Percentiles rank a stretch among this genome's conserved stretches.
These are phyloP conservation scores for Uromyces viciae-fabae DNA, from an alignment of 1,284 basidiomycete species.

Conservation along the genomic window DNA sequence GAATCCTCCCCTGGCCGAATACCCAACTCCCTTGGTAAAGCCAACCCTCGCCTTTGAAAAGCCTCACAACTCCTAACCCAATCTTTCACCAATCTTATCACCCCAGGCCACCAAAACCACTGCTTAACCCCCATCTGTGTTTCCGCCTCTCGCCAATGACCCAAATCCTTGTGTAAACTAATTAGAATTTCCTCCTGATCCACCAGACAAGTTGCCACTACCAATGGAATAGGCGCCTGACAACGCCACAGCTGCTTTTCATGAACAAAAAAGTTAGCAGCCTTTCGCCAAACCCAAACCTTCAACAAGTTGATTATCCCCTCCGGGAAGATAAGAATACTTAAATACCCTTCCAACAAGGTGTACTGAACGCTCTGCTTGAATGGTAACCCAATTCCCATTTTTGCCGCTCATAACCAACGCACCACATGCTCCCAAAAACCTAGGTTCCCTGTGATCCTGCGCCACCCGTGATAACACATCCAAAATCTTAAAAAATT, in stretches of 20 bases:
- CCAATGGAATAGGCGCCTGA: not conserved
- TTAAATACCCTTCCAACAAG: not conserved
- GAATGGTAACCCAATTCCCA: not conserved
- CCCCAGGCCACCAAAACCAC: too few species aligned
- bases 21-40: too few species aligned
- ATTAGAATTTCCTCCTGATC: not conserved
- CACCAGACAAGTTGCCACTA: not conserved
- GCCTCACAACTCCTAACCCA: too few species aligned
- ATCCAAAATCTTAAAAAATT: too few species aligned
- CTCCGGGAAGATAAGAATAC: not conserved
- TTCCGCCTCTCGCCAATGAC: not conserved
- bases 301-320: not conserved
- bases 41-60: too few species aligned
- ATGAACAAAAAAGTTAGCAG: not conserved
- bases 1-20: too few species aligned
- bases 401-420: too few species aligned
- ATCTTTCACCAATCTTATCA: too few species aligned
- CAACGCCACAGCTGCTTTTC: not conserved
- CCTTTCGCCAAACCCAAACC: not conserved
- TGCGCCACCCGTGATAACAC: too few species aligned
- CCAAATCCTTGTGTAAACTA: slow-evolving; percentile 10
- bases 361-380: not conserved
- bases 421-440: too few species aligned
- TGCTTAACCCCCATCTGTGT: not conserved
- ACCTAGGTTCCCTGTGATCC: too few species aligned